Evolutionary conservation across 305 asterid genomes (phyloP).

Genomic region (Andrographis paniculata): DNA sequence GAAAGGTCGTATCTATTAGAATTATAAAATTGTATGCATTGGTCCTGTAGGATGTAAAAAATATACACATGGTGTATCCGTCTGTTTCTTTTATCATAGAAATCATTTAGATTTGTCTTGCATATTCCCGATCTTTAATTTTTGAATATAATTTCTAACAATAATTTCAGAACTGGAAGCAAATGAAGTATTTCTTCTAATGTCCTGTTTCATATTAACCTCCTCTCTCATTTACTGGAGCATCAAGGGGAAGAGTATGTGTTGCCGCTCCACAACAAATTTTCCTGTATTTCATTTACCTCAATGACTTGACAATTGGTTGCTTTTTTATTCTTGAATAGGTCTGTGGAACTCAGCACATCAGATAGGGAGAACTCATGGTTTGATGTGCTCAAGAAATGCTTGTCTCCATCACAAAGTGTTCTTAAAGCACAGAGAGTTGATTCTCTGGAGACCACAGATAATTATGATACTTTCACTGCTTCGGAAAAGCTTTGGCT

Average conservation of each 20-base stretch:
- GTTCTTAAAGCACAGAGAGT: conserved; percentile 33
- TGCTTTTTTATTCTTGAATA: conserved; percentile 20
- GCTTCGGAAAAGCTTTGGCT: conserved; percentile 58
- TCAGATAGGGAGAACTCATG: conserved; percentile 41
- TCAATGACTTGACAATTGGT: conserved; percentile 11
- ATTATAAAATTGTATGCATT: too few relatives aligned
- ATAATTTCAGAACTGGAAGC: conserved; percentile 53
- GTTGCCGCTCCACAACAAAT: conserved; percentile 6
- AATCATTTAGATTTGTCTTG: too few relatives aligned
- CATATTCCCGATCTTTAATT: too few relatives aligned
- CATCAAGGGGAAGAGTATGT: conserved; percentile 62
- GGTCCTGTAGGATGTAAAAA: too few relatives aligned
- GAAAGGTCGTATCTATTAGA: too few relatives aligned
- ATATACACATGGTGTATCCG: too few relatives aligned
- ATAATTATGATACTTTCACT: conserved; percentile 45
- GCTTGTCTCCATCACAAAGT: conserved; percentile 41
- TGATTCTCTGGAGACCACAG: conserved; percentile 34
- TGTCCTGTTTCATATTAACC: conserved; percentile 53
- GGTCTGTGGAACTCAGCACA: conserved; percentile 35
- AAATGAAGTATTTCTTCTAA: conserved; percentile 48
- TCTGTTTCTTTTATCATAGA: too few relatives aligned
- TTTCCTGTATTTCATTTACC: conserved; percentile 11
- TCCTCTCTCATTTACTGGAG: conserved; percentile 44
- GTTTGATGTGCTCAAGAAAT: conserved; percentile 42
- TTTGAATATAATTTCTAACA: too few relatives aligned